Evolutionary conservation across 1,284 basidiomycete species (phyloP), one percentile per base, ranked within the genome.

Genomic region (Laetiporus sulphureus): DNA sequence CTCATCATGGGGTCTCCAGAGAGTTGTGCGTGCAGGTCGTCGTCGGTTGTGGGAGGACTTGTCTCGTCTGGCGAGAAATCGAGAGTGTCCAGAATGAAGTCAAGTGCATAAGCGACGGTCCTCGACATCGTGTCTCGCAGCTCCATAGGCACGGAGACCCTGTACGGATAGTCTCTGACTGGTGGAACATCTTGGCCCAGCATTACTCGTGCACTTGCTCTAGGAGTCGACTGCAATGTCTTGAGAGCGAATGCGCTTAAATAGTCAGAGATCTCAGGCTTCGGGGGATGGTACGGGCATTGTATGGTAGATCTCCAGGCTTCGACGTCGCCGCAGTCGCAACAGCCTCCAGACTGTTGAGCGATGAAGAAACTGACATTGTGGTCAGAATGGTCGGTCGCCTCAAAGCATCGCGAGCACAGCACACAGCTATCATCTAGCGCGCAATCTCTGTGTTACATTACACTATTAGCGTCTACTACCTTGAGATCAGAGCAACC

Each of bases 351-450:
- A 0, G 89, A 86, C 55, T 94, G 87, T 49, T 91, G 89, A 8
- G 89, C 84, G 47, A 91, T 85, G 60, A 90, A 91, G 67, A 94
- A 94, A 47, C 85, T 84, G 52, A 95, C 82, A 51, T 91, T 93
- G 66, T 96, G 93, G 27, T 80, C 82, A 29, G 70, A 67, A 58
- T 96, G 93, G 48, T 85, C 73, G 15, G 86, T 86, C 1, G 86
- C 76, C 48, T 89, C 82, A 64, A 93, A 97, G 62, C 93, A 96
- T 36, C 77, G 75, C 2, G 87, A 73, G 56, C 93, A 96, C 27
- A 96, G 70, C 2, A 95, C 89, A 51, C 87, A 92, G 48, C 85
- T 89, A 44, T 91, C 83, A 53, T 95, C 89, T 44, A 89, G 67
- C 1, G 87, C 82, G 61, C 93, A 96, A 51, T 95, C 92, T 62